Conservation (phyloP, 73 alveolate genomes). For the Paramecium sonneborni region DNA sequence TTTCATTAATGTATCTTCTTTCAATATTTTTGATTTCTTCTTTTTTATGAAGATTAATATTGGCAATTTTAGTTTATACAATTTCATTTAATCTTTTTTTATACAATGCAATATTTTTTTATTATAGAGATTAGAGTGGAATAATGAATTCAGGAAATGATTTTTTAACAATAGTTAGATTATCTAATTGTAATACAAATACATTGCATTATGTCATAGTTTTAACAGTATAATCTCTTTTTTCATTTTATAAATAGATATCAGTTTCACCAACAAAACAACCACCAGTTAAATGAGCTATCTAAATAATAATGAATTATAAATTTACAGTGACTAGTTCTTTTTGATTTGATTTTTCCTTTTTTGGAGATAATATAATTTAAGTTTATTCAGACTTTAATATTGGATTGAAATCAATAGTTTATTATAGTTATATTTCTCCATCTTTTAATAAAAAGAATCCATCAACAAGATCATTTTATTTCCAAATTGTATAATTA, state of each 20-base stretch:
- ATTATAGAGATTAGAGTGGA: neutral
- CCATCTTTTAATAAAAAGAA: slow-evolving; percentile 15
- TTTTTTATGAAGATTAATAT: neutral
- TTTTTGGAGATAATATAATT: neutral
- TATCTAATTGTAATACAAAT: neutral
- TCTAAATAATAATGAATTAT: neutral
- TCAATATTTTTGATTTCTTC: neutral
- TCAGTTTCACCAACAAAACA: slow-evolving; percentile 53
- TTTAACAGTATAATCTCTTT: slow-evolving; percentile 42
- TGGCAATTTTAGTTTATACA: neutral
- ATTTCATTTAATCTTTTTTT: neutral
- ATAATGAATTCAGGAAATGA: slow-evolving; percentile 37
- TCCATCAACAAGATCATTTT: slow-evolving; percentile 19
- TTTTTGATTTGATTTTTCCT: neutral
- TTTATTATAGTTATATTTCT: neutral
- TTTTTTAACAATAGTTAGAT: neutral
- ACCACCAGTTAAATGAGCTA: slow-evolving; percentile 51
- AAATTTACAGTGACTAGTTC: neutral
- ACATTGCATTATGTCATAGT: neutral
- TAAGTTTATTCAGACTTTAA: neutral
- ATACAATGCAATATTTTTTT: neutral
- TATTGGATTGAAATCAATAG: neutral
- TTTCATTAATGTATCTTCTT: slow-evolving; percentile 28
- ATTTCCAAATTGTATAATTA: slow-evolving; percentile 25
- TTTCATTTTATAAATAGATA: neutral